Percentiles rank a stretch among this genome's conserved stretches.
phyloP scores from a whole-genome alignment of 129 eudicot genomes.

The Heracleum sosnowskyi region DNA sequence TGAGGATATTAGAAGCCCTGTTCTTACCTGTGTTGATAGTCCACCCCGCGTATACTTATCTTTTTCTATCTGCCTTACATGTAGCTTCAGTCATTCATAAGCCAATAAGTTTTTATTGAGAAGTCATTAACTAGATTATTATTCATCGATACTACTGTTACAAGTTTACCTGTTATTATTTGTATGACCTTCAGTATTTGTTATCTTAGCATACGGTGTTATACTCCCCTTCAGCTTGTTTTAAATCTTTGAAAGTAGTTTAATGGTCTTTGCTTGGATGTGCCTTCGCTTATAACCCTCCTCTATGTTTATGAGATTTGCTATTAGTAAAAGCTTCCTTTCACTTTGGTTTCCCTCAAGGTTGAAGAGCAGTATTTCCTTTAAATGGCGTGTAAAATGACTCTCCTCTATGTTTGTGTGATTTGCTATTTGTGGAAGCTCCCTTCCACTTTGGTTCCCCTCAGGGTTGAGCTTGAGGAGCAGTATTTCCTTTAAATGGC shows the following conservation, averaged over 20 bases:
- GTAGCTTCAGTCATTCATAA: constrained; percentile 20
- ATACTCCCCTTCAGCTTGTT: background rate
- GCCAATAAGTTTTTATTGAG: constrained; percentile 39
- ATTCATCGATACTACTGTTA: constrained; percentile 15
- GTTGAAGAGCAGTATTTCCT: no score
- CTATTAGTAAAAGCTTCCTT: no score
- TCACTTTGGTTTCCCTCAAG: no score
- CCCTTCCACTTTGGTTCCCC: no score
- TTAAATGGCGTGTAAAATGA: no score
- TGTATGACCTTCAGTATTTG: background rate
- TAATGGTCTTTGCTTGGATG: background rate
- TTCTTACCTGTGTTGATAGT: constrained; percentile 41
- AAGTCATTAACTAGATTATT: constrained; percentile 13
- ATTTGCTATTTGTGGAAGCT: no score
- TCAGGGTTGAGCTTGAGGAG: no score
- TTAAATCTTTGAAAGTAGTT: background rate
- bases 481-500: no score
- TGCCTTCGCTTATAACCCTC: background rate
- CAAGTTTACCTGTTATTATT: constrained; percentile 2
- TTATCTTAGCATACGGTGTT: background rate
- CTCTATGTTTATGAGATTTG: no score
- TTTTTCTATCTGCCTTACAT: constrained; percentile 26
- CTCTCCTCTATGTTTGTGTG: no score
- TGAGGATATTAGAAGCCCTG: constrained; percentile 32
- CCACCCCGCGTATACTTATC: constrained; percentile 20